Conservation (phyloP, 306 rosid genomes). For the Trifolium dubium region DNA sequence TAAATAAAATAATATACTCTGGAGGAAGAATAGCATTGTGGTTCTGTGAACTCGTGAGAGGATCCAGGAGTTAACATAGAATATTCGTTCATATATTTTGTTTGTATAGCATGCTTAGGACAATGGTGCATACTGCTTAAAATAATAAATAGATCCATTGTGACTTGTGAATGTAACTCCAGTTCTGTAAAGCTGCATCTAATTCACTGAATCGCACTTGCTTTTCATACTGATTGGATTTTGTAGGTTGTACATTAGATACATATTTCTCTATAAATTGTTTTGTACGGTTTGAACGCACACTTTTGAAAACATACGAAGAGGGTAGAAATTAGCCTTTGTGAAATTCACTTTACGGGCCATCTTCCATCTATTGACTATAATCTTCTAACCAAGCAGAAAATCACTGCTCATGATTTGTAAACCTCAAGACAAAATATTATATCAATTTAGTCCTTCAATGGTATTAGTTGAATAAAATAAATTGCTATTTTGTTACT, state of each 20-base stretch:
- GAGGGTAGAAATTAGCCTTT: not conserved
- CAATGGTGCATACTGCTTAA: not conserved
- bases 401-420: not conserved
- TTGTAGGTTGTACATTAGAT: not conserved
- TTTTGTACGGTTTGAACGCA: not conserved
- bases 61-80: not conserved
- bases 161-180: not conserved
- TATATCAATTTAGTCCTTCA: not conserved
- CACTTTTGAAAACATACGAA: not conserved
- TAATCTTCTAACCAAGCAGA: too few species aligned
- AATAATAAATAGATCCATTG: not conserved
- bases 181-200: not conserved
- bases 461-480: not conserved
- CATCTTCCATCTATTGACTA: too few species aligned
- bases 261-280: not conserved
- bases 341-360: not conserved
- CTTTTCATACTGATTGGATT: not conserved
- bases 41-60: not conserved
- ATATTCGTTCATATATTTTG: not conserved
- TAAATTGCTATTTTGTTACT: not conserved
- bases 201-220: not conserved
- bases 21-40: not conserved
- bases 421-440: not conserved
- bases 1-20: not conserved
- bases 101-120: conserved; percentile 1